Base-by-base conservation (phyloP, 805 yeast species). In the Kazachstania bromeliacearum region DNA sequence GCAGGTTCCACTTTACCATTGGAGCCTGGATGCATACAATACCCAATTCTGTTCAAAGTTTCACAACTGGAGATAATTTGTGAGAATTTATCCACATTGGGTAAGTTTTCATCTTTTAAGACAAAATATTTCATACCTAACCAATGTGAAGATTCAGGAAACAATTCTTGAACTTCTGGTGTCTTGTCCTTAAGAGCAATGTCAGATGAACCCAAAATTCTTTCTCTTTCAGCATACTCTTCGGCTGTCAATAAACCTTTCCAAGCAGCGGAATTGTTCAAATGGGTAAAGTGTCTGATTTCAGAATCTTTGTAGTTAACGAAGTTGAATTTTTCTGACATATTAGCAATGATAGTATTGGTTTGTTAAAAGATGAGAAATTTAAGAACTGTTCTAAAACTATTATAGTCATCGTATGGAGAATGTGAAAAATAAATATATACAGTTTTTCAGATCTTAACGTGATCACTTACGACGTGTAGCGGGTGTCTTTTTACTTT, bases 11-110 rank as follows among this genome's bases (percentile, higher is more conserved):
- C 34, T 5, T 45, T 44, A 1, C 57, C 58, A 16, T 46, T 32
- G 4, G 49, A 35, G 22, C 32, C 46, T 1, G 60, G 56, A 17
- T 45, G 40, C 7, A 53, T 43, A 19, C 49, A 49, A 50, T 58
- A 63, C 0, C 59, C 66, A 5, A 53, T 44, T 38, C 68, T 54
- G 39, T 62, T 59, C 41, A 65, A 41, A 2, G 69, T 60, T 41
- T 66, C 72, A 39, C 68, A 59, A 28, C 65, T 50, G 2, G 68
- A 57, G 12, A 66, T 69, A 31, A 66, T 60, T 34, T 63, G 63
- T 21, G 51, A 47, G 9, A 46, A 45, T 22, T 55, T 53, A 9
- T 39, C 41, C 2, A 50, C 44, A 12, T 38, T 47, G n/a, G 47
- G 49, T 20, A 53, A 28, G 10, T 25, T 37, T 31, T 41, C 30